Conservation (phyloP, 306 rosid species). For the Gillenia trifoliata region DNA sequence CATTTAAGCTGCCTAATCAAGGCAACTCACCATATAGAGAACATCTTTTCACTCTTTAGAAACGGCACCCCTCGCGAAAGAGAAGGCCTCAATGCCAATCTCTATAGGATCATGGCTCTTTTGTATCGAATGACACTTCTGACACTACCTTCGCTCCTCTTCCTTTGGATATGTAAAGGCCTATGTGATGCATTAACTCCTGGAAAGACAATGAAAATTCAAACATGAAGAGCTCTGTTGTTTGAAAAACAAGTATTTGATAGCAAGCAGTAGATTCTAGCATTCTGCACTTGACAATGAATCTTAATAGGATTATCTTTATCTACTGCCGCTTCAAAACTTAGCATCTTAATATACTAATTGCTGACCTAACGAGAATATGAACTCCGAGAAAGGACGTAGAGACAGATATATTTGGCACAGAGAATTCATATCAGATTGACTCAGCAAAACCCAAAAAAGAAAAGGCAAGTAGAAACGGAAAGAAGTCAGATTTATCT, state of each 20-base stretch:
- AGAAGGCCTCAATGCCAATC: background rate
- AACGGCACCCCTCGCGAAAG: background rate
- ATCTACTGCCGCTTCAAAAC: background rate
- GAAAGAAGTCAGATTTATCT: background rate
- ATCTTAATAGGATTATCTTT: background rate
- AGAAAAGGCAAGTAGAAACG: background rate
- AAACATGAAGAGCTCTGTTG: background rate
- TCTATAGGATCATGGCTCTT: background rate
- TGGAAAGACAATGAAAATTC: conserved; percentile 17
- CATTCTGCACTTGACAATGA: background rate
- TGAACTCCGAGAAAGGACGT: background rate
- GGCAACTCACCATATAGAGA: background rate
- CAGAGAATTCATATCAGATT: background rate
- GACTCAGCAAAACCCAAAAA: background rate
- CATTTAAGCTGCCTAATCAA: background rate
- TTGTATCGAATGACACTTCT: conserved; percentile 51
- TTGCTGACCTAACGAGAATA: background rate
- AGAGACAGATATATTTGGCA: background rate
- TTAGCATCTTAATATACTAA: background rate
- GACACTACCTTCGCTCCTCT: conserved; percentile 88
- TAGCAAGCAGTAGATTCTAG: background rate
- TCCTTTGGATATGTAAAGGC: conserved; percentile 71
- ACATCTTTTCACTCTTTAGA: background rate
- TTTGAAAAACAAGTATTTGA: background rate
- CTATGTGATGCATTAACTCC: conserved; percentile 88